Evolutionary conservation across 202 grass and related monocot species (phyloP), one percentile per base, ranked within the genome.

Genomic region (Schoenoplectus triqueter): DNA sequence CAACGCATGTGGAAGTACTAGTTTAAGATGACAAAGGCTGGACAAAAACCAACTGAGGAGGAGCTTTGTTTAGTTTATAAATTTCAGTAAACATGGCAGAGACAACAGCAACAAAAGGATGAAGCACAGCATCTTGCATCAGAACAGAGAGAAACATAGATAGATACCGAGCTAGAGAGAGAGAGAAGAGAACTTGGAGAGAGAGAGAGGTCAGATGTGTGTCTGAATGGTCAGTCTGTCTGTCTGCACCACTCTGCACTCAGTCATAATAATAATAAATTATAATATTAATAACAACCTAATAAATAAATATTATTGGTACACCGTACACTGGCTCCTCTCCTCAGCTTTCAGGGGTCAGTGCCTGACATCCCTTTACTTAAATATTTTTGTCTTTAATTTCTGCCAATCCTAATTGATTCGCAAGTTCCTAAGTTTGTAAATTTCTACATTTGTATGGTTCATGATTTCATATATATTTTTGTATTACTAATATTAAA

Each of bases 51-150:
- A 62, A 69, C 22, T 20, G 17, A 18, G 1, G 56, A 66, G 31
- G 31, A 61, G 47, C 52, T 79, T 80, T 74, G 48, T 81, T 91
- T 95, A 89, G 86, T 91, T 91, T 91, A 89, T 88, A 85, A 91
- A 90, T 95, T 95, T 95, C 93, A 88, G 88, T 95, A 95, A 91
- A 86, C 80, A 86, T 73, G 80, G 85, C 87, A 86, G 88, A 90
- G 94, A 84, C 89, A 70, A 84, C 86, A 87, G 85, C 88, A 89
- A 88, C 89, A 89, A 97, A 92, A 92, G 89, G 86, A 86, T 87
- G 89, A 89, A 86, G 88, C 44, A 69, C 88, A 86, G 86, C 86
- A 90, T 85, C 85, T 87, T 85, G 90, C 90, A 78, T 85, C 91
- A 93, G 89, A 61, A 90, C 72, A 87, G 57, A 84, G 73, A 89